Conservation (phyloP, 129 eudicot species). For the Centaurea solstitialis region DNA sequence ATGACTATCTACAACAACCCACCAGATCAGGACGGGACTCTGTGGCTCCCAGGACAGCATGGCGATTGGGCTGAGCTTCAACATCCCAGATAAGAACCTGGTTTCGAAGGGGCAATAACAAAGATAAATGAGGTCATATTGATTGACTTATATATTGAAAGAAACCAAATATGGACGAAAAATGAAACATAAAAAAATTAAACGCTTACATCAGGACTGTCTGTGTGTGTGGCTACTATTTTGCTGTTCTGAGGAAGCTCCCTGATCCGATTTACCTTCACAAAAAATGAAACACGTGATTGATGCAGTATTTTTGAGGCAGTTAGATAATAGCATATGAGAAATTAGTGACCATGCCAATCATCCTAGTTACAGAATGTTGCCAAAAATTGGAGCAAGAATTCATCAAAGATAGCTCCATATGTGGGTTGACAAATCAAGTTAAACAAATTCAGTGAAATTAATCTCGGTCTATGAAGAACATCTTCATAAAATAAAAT, state of each 20-base stretch:
- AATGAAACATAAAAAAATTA: not conserved
- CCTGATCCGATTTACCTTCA: constrained; percentile 96
- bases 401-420: not conserved
- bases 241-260: constrained; percentile 94
- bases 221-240: constrained; percentile 97
- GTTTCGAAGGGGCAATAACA: not conserved
- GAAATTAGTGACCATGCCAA: not conserved
- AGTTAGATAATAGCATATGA: not conserved
- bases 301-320: not conserved
- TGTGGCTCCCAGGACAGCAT: constrained; percentile 68
- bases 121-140: not conserved
- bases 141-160: not conserved
- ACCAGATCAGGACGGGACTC: constrained; percentile 91
- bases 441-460: not conserved
- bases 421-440: not conserved
- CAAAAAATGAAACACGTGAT: not conserved
- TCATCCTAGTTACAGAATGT: not conserved
- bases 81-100: constrained; percentile 97
- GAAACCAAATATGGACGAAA: not conserved
- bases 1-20: constrained; percentile 21
- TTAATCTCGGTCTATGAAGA: not conserved
- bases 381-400: not conserved
- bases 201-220: constrained; percentile 88
- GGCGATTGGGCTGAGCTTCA: constrained; percentile 88
- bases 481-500: not conserved